Base-by-base conservation (phyloP, 768 basidiomycete genomes). In the Leccinum uliginosum region DNA sequence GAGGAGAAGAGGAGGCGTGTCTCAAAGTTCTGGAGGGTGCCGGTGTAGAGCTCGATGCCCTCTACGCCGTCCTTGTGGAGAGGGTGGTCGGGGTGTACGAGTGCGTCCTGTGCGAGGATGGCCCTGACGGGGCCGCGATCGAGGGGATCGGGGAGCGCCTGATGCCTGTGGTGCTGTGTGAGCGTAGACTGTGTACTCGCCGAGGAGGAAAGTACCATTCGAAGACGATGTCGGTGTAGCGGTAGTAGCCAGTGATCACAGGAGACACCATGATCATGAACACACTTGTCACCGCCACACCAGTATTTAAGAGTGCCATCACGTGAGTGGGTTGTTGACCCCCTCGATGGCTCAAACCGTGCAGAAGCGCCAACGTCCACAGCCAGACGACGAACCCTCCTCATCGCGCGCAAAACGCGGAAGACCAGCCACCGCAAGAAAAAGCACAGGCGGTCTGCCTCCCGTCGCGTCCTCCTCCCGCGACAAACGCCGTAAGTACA, bases 151-250 rank as follows among this genome's bases (percentile, higher is more conserved):
- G 82, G 80, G 12, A 88, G 71, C 0, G 73, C 78, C 54, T 78
- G 71, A 50, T 78, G 70, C 89, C 89, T 91, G 40, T 4, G 8
- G 3, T 6, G 5, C 21, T 29, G 3, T 24, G 60, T 46, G 32
- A 53, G 61, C 9, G n/a, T 19, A 17, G n/a, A 1, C 38, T 40
- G 45, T 4, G n/a, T 47, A 51, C 2, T 53, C 15, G 56, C 34
- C 34, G 38, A 6, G 26, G 4, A 4, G 7, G 54, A n/a, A 21
- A 65, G 61, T 63, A 87, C 90, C 87, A 91, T 68, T 91, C 85
- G 55, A 84, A 92, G 80, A 84, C 87, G 52, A 93, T 85, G 71
- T 94, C 91, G 0, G 90, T 90, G 67, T 87, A 93, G 52, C 92
- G 76, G 68, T 91, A 92, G 65, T 86, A 92, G 14, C 89, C 89